Evolutionary conservation across 257 asterid genomes (phyloP).

Genomic region (Orobanche coerulescens): DNA sequence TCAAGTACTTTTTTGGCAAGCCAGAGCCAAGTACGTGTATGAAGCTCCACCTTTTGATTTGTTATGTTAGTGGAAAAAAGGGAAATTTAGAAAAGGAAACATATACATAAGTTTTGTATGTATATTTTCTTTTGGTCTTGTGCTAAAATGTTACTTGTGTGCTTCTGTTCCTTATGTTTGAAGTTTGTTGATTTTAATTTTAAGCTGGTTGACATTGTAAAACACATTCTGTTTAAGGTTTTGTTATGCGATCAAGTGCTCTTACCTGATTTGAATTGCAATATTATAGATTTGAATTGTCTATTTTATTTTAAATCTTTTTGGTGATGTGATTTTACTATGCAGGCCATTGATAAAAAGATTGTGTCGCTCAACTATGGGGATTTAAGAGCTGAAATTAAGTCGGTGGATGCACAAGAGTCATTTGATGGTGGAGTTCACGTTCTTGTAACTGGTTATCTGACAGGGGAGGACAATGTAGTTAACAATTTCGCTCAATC

Average conservation of each 20-base stretch:
- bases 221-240: neutral
- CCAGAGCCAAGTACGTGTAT: neutral
- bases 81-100: neutral
- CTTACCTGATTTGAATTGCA: neutral
- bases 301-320: neutral
- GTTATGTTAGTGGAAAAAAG: neutral
- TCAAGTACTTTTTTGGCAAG: neutral
- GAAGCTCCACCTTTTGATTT: neutral
- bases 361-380: conserved; percentile 66
- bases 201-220: neutral
- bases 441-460: conserved; percentile 82
- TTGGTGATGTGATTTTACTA: conserved; percentile 14
- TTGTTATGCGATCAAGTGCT: neutral
- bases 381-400: conserved; percentile 58
- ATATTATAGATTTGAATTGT: neutral
- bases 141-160: neutral
- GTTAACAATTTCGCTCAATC: conserved; percentile 60
- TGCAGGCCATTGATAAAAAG: conserved; percentile 80
- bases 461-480: conserved; percentile 51
- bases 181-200: conserved; percentile 5
- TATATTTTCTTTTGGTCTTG: neutral
- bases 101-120: neutral
- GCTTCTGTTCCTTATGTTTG: neutral
- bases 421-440: conserved; percentile 72
- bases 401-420: conserved; percentile 80